phyloP scores from a whole-genome alignment of 1,139 yeast genomes.

The Lodderomyces beijingensis region DNA sequence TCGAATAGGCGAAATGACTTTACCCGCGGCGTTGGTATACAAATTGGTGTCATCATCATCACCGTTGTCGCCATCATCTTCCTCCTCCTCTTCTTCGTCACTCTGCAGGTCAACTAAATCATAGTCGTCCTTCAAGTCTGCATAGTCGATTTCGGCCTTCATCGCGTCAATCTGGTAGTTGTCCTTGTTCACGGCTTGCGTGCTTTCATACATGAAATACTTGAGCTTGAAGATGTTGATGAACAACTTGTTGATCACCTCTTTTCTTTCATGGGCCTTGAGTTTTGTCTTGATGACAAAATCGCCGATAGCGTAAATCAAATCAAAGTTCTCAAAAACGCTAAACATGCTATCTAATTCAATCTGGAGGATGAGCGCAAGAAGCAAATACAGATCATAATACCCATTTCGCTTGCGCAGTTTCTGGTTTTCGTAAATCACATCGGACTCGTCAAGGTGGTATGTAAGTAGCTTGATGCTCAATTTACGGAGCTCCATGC shows the following conservation, averaged over 20 bases:
- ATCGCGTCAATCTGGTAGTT: conserved; percentile 34
- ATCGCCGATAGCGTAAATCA: conserved; percentile 42
- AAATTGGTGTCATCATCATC: neutral
- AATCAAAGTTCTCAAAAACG: conserved; percentile 41
- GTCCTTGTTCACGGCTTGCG: conserved; percentile 36
- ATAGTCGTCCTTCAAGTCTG: conserved; percentile 34
- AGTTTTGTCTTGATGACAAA: conserved; percentile 25
- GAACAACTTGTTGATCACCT: conserved; percentile 20
- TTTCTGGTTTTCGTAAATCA: conserved; percentile 16
- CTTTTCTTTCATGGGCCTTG: conserved; percentile 9
- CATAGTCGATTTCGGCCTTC: conserved; percentile 27
- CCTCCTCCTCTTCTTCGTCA: conserved; percentile 15
- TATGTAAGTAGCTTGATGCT: conserved; percentile 33
- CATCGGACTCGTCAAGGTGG: conserved; percentile 43
- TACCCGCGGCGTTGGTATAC: neutral
- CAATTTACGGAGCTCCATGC: conserved; percentile 37
- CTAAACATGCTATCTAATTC: conserved; percentile 36
- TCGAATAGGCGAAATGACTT: conserved; percentile 9
- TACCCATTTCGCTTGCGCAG: conserved; percentile 6
- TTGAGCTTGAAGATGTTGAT: conserved; percentile 26
- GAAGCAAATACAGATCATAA: conserved; percentile 22
- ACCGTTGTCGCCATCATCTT: conserved; percentile 14
- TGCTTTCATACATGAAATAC: conserved; percentile 33
- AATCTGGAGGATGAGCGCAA: conserved; percentile 34
- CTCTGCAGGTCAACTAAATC: conserved; percentile 22